Evolutionary conservation across 108 stramenopile species (phyloP).

Genomic region (Aureococcus anophagefferens): DNA sequence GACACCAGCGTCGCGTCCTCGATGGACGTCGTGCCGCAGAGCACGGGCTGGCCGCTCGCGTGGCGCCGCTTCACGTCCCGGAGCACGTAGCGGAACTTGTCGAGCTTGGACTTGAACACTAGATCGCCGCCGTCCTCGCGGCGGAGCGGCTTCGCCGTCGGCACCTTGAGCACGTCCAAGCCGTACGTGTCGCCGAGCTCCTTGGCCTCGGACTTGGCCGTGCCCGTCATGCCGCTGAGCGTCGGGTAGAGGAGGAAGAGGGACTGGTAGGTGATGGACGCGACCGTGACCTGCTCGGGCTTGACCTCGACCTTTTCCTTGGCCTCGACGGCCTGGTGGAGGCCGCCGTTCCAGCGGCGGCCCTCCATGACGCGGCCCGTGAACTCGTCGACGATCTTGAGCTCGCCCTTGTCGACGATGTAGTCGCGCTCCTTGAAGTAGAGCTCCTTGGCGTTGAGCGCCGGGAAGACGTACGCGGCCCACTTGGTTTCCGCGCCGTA

Average conservation of each 20-base stretch:
- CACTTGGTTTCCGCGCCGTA: constrained; percentile 66
- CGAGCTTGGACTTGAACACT: constrained; percentile 63
- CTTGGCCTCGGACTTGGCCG: constrained; percentile 71
- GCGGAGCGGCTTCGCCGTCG: constrained; percentile 81
- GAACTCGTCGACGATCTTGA: constrained; percentile 86
- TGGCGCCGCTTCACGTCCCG: constrained; percentile 8
- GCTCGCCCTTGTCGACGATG: constrained; percentile 51
- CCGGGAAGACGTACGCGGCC: constrained; percentile 77
- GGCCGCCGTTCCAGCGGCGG: constrained; percentile 83
- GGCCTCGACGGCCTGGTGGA: constrained; percentile 86
- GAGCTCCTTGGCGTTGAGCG: constrained; percentile 84
- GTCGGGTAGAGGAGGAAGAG: constrained; percentile 81
- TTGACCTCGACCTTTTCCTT: constrained; percentile 80
- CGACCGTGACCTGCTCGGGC: constrained; percentile 79
- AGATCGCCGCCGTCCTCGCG: constrained; percentile 86
- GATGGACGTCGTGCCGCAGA: constrained; percentile 86
- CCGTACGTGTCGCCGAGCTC: constrained; percentile 77
- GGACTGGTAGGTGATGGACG: constrained; percentile 89
- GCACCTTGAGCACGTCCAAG: constrained; percentile 58
- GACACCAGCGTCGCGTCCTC: constrained; percentile 72
- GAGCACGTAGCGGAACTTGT: constrained; percentile 22
- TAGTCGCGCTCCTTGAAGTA: constrained; percentile 81
- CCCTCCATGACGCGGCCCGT: constrained; percentile 89
- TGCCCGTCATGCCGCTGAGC: constrained; percentile 87
- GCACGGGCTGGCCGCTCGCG: constrained; percentile 67